A percentile compares a stretch with the other conserved stretches of the same genome.
These are phyloP conservation scores for Pyrenophora tritici-repentis DNA, from an alignment of 2,329 filamentous ascomycete genomes.

Conservation along the genomic window DNA sequence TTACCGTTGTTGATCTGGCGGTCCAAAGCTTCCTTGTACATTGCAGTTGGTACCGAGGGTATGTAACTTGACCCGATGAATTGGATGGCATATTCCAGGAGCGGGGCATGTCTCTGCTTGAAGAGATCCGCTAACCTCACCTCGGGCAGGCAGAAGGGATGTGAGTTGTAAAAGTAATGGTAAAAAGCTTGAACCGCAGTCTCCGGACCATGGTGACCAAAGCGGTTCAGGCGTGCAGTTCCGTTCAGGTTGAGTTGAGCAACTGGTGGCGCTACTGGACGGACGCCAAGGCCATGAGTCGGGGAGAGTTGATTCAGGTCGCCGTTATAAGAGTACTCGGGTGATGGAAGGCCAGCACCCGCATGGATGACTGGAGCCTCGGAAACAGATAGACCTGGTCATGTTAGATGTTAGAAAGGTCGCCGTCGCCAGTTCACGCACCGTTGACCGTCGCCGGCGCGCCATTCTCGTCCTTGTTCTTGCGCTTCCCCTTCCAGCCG, in stretches of 20 bases:
- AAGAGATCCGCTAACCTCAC: constrained; percentile 46
- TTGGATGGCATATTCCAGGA: constrained; percentile 60
- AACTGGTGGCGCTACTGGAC: constrained; percentile 25
- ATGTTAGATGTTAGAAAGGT: constrained; percentile 3
- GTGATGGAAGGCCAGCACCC: constrained; percentile 37
- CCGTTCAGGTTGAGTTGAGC: constrained; percentile 43
- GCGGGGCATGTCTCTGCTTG: constrained; percentile 48
- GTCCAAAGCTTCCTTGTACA: constrained; percentile 49
- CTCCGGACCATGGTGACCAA: constrained; percentile 35
- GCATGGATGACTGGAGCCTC: constrained; percentile 25
- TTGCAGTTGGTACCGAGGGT: constrained; percentile 51
- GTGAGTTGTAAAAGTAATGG: constrained; percentile 60
- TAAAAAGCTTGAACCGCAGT: constrained; percentile 42
- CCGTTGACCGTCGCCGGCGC: constrained; percentile 25
- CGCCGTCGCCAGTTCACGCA: constrained; percentile 13
- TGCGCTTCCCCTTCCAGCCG: constrained; percentile 54
- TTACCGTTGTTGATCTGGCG: constrained; percentile 38
- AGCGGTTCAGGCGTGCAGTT: constrained; percentile 36
- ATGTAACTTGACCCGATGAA: constrained; percentile 63
- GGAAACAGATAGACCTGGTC: constrained; percentile 10
- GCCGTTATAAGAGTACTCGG: constrained; percentile 37
- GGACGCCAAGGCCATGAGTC: constrained; percentile 26
- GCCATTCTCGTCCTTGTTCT: constrained; percentile 43
- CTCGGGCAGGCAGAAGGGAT: constrained; percentile 61
- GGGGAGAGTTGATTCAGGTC: constrained; percentile 36